Base-by-base conservation (phyloP, 78 protist species). In the Anaeramoeba ignava region DNA sequence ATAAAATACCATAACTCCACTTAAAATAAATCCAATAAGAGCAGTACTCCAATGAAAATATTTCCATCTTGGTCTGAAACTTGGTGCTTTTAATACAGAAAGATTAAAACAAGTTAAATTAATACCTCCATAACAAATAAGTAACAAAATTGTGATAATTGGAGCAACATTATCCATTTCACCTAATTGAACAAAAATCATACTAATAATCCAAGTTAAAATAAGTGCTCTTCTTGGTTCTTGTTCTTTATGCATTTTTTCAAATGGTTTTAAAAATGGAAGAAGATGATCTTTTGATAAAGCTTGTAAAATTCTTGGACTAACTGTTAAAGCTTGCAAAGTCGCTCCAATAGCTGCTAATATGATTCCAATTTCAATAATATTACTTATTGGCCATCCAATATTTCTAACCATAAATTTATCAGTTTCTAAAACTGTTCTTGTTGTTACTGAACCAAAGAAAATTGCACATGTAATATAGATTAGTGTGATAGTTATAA, bases 101-200 rank as follows among this genome's bases (percentile, higher is more conserved):
- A 83, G 85, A 33, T 78, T 0, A 81, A 78, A 83, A 81, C 85
- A 83, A 27, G n/a, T 40, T 31, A 83, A 37, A 41, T 83, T 42
- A 40, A 83, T 39, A 31, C 33, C 23, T 33, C 79, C 31, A 41
- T 83, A 83, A 81, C 34, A 3, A n/a, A 54, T 0, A 38, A 83
- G 39, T 40, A 83, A 83, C 83, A 39, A 83, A 41, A 83, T 42
- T 2, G 85, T 78, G n/a, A 83, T 39, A 33, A 83, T 40, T 33
- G 85, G 85, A 12, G 85, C 80, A 33, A 68, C 80, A 2, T 31
- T 3, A 37, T 83, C 38, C 39, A 83, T 79, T 40, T 2, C 2
- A 42, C 85, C 85, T 3, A 39, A n/a, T 12, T 40, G 2, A 3
- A 83, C 42, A 41, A 33, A 37, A 36, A 3, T 0, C 2, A 27